Evolutionary conservation across 805 yeast species (phyloP), one percentile per base, ranked within the genome.

Genomic region (Myxozyma vanderwaltii): DNA sequence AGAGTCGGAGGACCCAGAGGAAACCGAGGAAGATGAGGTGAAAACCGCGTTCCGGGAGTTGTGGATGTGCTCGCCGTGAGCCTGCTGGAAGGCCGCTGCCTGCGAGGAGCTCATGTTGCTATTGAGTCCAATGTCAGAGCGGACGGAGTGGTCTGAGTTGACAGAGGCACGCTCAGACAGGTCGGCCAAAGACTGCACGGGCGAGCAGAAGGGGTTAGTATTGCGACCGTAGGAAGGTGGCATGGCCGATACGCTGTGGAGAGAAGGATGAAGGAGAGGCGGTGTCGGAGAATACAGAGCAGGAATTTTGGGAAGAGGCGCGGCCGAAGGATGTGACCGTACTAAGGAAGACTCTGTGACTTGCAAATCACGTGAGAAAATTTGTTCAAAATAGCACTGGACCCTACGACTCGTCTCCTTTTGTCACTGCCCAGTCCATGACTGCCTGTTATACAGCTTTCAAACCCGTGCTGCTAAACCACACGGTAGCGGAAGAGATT

Each of bases 31-130:
- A 21, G 61, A 47, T 7, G 58, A 48, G 10, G 64, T 41, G 48
- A 60, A 62, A 17, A 62, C 64, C 6, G 49, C 64, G 33, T 55
- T 49, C 17, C 65, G 65, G n/a, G 64, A 40, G 48, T 60, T 62
- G 51, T 62, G 65, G 21, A 54, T 54, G 36, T 62, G 65, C 17
- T 45, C 47, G 26, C 48, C 56, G 49, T 58, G 64, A 12, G 47
- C 21, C 26, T 48, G 26, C 17, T 27, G 36, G 44, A 61, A 61
- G 15, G 63, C 64, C 1, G 55, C 50, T 3, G 51, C 51, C 17
- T 51, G 51, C 35, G 63, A 50, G 1, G 54, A 38, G 27, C 43
- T 51, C 24, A 54, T 26, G 23, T 24, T 31, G 29, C 54, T 15
- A n/a, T 29, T 43, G n/a, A 57, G 38, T 10, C 60, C 63, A 7